Base-by-base conservation (phyloP, 306 rosid genomes). In the Vigna unguiculata region DNA sequence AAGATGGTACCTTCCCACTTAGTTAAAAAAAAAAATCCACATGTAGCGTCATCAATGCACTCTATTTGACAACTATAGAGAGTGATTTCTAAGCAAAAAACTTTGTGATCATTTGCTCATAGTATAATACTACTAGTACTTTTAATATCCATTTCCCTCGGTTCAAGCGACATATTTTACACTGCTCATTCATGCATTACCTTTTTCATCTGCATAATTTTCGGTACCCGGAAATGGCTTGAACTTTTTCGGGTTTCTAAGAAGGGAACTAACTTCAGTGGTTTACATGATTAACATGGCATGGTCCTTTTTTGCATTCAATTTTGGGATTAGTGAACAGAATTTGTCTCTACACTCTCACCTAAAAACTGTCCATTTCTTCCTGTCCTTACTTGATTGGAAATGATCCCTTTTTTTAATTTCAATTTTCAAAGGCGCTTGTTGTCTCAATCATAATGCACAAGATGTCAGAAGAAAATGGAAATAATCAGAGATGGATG, bases 101-200 rank as follows among this genome's bases (percentile, higher is more conserved):
- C 40, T 5, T 22, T 28, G 62, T 75, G 43, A 52, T 62, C 80
- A 66, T 65, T 59, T 76, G 69, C 52, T 69, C 25, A 74, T 32
- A 61, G 24, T 43, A 72, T 32, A 28, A 25, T 11, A 6, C 11
- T 11, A 6, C 5, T 30, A 25, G 17, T 34, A 32, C 79, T 82
- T 74, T 75, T 53, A 78, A 74, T 78, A 85, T 85, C 74, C 88
- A 85, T 85, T 81, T 78, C 86, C 62, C 84, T 63, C 51, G 62
- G 52, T 22, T 78, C 82, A 85, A 82, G 80, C 79, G 74, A 85
- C 76, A 78, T 36, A 78, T 45, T 60, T 65, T 47, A 51, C 61
- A 72, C 80, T 59, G 34, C 77, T 72, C 83, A 54, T 25, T 49
- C 69, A 62, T 36, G 6, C 53, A 66, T 12, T 66, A 36, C 46